A percentile compares a stretch with the other conserved stretches of the same genome.
Conservation (phyloP, 305 asterid species). For the Salvia sclarea region DNA sequence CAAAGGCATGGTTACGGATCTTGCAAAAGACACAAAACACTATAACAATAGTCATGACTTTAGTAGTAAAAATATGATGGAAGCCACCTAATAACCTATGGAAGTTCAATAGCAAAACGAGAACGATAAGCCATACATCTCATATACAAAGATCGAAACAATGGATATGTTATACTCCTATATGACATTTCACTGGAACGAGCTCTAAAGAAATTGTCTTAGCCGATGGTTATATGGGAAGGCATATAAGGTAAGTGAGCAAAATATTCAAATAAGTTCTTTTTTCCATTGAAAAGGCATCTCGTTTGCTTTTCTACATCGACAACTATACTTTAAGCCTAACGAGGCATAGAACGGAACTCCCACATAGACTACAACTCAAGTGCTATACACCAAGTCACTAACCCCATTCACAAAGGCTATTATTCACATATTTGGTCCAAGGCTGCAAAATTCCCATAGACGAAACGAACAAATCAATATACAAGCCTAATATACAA, state of each 20-base stretch:
- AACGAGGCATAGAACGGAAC: not conserved
- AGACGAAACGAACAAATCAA: constrained; percentile 10
- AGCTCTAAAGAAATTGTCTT: not conserved
- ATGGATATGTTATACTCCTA: not conserved
- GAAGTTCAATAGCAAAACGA: not conserved
- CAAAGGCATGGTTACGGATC: not conserved
- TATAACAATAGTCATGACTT: not conserved
- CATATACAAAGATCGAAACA: not conserved
- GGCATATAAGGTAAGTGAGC: not conserved
- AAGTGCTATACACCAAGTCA: too few species aligned
- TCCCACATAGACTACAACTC: not conserved
- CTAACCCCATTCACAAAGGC: too few species aligned
- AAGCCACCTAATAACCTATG: not conserved
- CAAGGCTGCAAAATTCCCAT: not conserved
- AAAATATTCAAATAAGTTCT: not conserved
- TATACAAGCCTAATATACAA: too few species aligned
- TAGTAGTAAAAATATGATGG: not conserved
- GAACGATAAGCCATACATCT: not conserved
- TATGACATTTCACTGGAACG: not conserved
- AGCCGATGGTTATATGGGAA: not conserved
- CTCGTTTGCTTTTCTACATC: not conserved
- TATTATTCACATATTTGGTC: not conserved
- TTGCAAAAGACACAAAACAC: not conserved
- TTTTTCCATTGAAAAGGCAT: not conserved
- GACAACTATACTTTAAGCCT: not conserved